phyloP scores from a whole-genome alignment of 2,329 filamentous ascomycete genomes.

The Fusarium albidum region DNA sequence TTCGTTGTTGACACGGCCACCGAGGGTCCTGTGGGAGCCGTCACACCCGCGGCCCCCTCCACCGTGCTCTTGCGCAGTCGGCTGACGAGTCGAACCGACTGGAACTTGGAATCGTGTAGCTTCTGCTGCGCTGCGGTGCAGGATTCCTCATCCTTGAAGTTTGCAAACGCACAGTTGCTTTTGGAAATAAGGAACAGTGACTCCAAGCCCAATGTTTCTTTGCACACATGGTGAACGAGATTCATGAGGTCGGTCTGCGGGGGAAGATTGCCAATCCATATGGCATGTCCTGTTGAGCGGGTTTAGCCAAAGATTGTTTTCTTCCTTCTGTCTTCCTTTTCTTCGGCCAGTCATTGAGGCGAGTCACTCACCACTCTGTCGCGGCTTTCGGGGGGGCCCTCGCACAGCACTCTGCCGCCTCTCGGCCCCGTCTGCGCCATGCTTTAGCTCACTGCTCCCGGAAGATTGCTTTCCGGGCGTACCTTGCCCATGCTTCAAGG shows the following conservation, averaged over 20 bases:
- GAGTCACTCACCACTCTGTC: constrained; percentile 64
- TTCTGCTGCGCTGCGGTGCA: constrained; percentile 81
- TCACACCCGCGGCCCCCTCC: constrained; percentile 55
- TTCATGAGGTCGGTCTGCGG: constrained; percentile 82
- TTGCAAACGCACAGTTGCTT: constrained; percentile 97
- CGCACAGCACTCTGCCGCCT: constrained; percentile 41
- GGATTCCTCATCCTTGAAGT: constrained; percentile 82
- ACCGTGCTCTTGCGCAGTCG: constrained; percentile 71
- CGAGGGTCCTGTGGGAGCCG: constrained; percentile 64
- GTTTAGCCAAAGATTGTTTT: constrained; percentile 10
- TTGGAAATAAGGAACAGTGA: constrained; percentile 95
- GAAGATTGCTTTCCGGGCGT: constrained; percentile 23
- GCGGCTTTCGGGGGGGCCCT: constrained; percentile 52
- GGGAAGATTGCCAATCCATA: constrained; percentile 96
- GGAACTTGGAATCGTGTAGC: constrained; percentile 90
- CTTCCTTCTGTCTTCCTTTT: too few relatives aligned
- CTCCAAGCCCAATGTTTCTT: constrained; percentile 79
- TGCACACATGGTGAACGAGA: constrained; percentile 90
- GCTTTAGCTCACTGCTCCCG: constrained; percentile 27
- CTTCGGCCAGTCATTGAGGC: constrained; percentile 17
- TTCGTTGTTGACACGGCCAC: constrained; percentile 45
- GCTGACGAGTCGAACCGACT: constrained; percentile 86
- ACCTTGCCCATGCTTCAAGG: constrained; percentile 36
- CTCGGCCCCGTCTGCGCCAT: constrained; percentile 28
- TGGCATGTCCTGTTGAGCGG: constrained; percentile 72